phyloP scores from a whole-genome alignment of 164 flowering plant species.

The Vitis rupestris region DNA sequence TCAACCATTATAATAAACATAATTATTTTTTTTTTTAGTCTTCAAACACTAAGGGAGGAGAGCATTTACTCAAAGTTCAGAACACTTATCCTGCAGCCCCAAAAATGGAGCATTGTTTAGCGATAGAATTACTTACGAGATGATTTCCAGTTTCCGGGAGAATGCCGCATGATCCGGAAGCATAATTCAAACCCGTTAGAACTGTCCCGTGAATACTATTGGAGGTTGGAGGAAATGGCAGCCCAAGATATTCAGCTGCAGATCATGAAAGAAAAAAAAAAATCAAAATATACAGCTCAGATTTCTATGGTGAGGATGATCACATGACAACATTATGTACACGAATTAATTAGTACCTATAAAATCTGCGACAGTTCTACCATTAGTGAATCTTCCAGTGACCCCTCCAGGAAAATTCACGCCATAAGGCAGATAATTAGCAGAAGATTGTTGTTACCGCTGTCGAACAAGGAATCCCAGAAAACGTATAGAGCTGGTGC shows the following conservation, averaged over 20 bases:
- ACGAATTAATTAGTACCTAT: conserved; percentile 26
- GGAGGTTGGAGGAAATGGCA: conserved; percentile 48
- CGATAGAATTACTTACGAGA: conserved; percentile 22
- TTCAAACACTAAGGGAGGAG: no score
- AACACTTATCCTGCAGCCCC: no score
- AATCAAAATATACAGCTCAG: not conserved
- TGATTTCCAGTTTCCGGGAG: conserved; percentile 40
- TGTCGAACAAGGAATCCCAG: conserved; percentile 51
- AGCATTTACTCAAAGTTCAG: no score
- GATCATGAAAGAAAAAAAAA: not conserved
- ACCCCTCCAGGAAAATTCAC: conserved; percentile 30
- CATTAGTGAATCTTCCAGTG: conserved; percentile 65
- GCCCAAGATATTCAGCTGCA: conserved; percentile 51
- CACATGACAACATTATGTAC: no score
- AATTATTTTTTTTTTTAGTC: no score
- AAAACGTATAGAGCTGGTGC: conserved; percentile 44
- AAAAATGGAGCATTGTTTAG: no score
- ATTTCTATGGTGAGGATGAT: no score
- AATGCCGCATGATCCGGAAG: conserved; percentile 55
- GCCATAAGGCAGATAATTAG: conserved; percentile 50
- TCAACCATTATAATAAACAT: no score
- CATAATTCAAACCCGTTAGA: conserved; percentile 47
- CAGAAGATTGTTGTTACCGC: conserved; percentile 50
- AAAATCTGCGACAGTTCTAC: conserved; percentile 47
- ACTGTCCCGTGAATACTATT: conserved; percentile 4